These are phyloP conservation scores for Claviceps sp. DNA, from an alignment of 2,329 filamentous ascomycete species.

Conservation along the genomic window DNA sequence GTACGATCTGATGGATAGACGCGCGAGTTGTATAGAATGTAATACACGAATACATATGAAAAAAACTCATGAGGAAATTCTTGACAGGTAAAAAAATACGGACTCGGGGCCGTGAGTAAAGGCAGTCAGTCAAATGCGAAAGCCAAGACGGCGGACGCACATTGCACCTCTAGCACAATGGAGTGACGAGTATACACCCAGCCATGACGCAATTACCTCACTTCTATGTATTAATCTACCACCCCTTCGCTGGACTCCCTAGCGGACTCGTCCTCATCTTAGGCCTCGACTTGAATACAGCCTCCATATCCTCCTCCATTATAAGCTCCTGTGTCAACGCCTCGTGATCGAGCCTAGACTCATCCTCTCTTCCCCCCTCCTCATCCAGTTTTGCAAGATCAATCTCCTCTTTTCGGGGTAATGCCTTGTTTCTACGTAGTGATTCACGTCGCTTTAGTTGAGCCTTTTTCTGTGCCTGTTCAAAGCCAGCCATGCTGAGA, in stretches of 20 bases:
- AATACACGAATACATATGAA: not conserved
- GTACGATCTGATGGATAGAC: not conserved
- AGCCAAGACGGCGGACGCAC: no score
- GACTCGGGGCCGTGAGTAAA: not conserved
- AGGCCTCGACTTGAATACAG: slow-evolving; percentile 74
- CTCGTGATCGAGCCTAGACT: slow-evolving; percentile 16
- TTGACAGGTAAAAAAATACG: not conserved
- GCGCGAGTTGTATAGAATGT: not conserved
- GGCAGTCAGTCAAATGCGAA: not conserved
- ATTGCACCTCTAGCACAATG: not conserved
- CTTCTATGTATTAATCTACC: slow-evolving; percentile 5
- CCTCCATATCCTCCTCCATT: slow-evolving; percentile 60
- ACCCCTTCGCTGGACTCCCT: slow-evolving; percentile 31
- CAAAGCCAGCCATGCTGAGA: slow-evolving; percentile 48
- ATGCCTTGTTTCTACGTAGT: slow-evolving; percentile 29
- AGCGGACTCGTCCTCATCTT: slow-evolving; percentile 66
- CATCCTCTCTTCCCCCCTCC: slow-evolving; percentile 14
- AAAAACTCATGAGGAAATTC: not conserved
- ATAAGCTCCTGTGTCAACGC: slow-evolving; percentile 58
- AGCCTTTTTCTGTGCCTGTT: slow-evolving; percentile 46
- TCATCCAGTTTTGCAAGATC: slow-evolving; percentile 37
- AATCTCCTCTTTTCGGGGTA: slow-evolving; percentile 26
- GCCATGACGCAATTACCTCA: not conserved
- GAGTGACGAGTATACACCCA: not conserved
- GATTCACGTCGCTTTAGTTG: slow-evolving; percentile 43